Percentiles rank a stretch among this genome's conserved stretches.
phyloP scores from a whole-genome alignment of 441 rosid species.

The Jatropha multifida region DNA sequence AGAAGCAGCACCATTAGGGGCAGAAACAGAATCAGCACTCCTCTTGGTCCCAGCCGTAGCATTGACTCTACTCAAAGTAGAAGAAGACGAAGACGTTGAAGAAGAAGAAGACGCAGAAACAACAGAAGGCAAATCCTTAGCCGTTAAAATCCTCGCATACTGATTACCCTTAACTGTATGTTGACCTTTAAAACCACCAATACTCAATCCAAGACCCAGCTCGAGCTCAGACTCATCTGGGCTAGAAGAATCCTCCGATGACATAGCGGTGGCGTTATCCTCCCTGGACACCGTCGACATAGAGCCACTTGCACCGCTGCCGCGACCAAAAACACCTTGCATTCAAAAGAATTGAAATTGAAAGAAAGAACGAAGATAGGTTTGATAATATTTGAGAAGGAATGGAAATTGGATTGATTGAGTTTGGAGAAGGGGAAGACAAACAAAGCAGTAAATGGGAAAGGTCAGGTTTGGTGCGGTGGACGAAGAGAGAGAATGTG shows the following conservation, averaged over 20 bases:
- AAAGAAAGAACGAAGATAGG: neutral
- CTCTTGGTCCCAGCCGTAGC: conserved; percentile 60
- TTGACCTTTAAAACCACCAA: conserved; percentile 42
- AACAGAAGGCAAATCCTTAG: conserved; percentile 50
- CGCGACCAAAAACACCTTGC: conserved; percentile 26
- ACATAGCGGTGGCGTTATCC: conserved; percentile 51
- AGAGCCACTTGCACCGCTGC: conserved; percentile 26
- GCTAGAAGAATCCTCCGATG: conserved; percentile 77
- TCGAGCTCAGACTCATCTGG: conserved; percentile 61
- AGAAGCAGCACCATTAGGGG: conserved; percentile 36
- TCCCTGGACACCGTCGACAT: conserved; percentile 65
- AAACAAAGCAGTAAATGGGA: conserved; percentile 3
- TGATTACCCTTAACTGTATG: conserved; percentile 23
- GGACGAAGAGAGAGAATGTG: neutral
- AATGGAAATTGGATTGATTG: neutral
- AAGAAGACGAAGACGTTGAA: conserved; percentile 34
- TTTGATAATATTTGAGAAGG: neutral
- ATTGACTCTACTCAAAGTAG: conserved; percentile 55
- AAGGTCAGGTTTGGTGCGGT: conserved; percentile 19
- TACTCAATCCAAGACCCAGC: conserved; percentile 64
- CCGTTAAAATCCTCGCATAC: conserved; percentile 51
- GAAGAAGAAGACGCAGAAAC: conserved; percentile 16
- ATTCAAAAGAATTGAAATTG: neutral
- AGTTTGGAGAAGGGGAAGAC: neutral
- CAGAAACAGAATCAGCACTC: conserved; percentile 64